Evolutionary conservation across 2,329 filamentous ascomycete genomes (phyloP), one percentile per base, ranked within the genome.

Genomic region (Colletotrichum acutatum): DNA sequence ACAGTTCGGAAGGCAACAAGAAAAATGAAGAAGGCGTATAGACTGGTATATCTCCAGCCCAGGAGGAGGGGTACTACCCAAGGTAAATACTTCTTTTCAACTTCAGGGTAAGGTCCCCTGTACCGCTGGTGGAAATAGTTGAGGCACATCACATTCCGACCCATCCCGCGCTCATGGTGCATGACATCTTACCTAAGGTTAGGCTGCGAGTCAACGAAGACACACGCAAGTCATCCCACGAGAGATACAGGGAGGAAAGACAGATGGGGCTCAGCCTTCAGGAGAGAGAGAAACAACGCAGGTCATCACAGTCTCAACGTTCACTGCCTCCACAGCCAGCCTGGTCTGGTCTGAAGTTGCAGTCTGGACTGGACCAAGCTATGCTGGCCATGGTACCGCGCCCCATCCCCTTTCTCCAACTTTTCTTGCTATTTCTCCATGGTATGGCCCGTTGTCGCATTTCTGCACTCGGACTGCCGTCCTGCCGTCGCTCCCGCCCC

Each of bases 51-150:
- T 19, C 19, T 19, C 1, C 14, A 8, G 7, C 37, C 7, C 2
- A 16, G 37, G 2, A 16, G 7, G 7, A 19, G 0, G 7, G 1
- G 0, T 42, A n/a, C n/a, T n/a, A n/a, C n/a, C n/a, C n/a, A n/a
- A n/a, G n/a, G n/a, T n/a, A n/a, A n/a, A n/a, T n/a, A n/a, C n/a
- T n/a, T n/a, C n/a, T n/a, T 19, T 19, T 19, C 0, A 19, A 8
- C 14, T 19, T 42, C 37, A 19, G 6, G 16, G 2, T 3, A 42
- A 19, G 1, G 14, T 7, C 0, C 37, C 14, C 0, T 42, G 1
- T 42, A 16, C 37, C 16, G 16, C 37, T 3, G 37, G 14, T 7
- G 32, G 3, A 16, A 42, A 0, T 16, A 42, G 32, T 7, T 6
- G 37, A 42, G 37, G 34, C 16, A 14, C 12, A 14, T 16, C 14